Base-by-base conservation (phyloP, 352 stramenopile genomes). In the Globisporangium takayamanum region DNA sequence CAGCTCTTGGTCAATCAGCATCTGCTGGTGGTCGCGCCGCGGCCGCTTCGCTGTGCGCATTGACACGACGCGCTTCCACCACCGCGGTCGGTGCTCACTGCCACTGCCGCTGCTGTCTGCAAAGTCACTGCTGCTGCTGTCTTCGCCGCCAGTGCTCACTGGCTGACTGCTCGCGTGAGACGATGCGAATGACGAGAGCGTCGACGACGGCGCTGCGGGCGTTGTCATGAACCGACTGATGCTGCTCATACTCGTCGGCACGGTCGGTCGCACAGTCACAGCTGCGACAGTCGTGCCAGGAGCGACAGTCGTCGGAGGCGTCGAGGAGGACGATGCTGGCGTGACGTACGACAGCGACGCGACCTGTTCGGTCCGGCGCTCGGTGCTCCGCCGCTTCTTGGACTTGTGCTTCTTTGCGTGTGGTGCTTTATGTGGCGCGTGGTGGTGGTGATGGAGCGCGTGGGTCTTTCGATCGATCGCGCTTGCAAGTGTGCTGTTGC, bases 1-100 rank as follows among this genome's bases (percentile, higher is more conserved):
- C 39, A 88, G 60, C 61, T 89, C 80, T 53, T 87, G 77, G 64
- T 88, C 77, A 42, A 68, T 59, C 4, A 55, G 57, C n/a, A 55
- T 53, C 58, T 55, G 57, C 52, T 41, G 56, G 16, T 39, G 59
- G 39, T 54, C 50, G 39, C 46, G 59, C 10, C 64, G 63, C 28
- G 57, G 67, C 0, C 72, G 56, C 37, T 66, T 58, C 20, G 64
- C 70, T 18, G 50, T 59, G 8, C 69, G 60, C 53, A 72, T 73
- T 7, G 57, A 50, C 14, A 67, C 58, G 37, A 80, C 61, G 26
- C 68, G 66, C 45, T 68, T 68, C 74, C 74, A 83, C 71, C 73
- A 77, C 57, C 44, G 28, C 53, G 42, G 44, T 62, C 20, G 15
- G 25, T 39, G 33, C 33, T 39, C 33, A 39, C 33, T 39, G 33